phyloP scores from a whole-genome alignment of 768 basidiomycete species.

The Serendipita sp. region DNA sequence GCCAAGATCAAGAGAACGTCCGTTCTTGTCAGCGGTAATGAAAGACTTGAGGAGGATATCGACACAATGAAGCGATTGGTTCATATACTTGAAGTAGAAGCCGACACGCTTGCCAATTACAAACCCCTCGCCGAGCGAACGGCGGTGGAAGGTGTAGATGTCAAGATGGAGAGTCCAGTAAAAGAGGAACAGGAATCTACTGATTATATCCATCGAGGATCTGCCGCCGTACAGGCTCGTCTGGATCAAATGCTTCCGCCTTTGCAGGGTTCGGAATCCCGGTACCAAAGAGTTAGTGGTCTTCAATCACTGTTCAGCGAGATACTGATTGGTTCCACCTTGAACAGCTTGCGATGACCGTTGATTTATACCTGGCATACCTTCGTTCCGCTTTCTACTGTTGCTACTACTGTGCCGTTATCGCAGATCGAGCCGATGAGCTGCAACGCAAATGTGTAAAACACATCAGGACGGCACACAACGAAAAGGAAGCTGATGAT shows the following conservation, averaged over 20 bases:
- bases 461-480: slow-evolving; percentile 45
- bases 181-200: neutral
- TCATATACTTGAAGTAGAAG: slow-evolving; percentile 57
- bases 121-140: slow-evolving; percentile 12
- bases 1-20: slow-evolving; percentile 69
- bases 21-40: slow-evolving; percentile 62
- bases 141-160: neutral
- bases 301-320: neutral
- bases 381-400: slow-evolving; percentile 83
- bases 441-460: slow-evolving; percentile 86
- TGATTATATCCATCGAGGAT: neutral
- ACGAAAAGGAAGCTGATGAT: slow-evolving; percentile 36
- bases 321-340: slow-evolving; percentile 2
- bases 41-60: slow-evolving; percentile 67
- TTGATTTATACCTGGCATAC: slow-evolving; percentile 89
- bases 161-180: slow-evolving; percentile 4
- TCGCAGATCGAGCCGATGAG: slow-evolving; percentile 87
- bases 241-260: neutral
- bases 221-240: neutral
- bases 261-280: neutral
- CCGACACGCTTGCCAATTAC: slow-evolving; percentile 33
- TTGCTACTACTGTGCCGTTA: slow-evolving; percentile 95
- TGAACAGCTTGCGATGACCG: slow-evolving; percentile 53
- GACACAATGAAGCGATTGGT: slow-evolving; percentile 59
- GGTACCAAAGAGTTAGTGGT: neutral